Evolutionary conservation across 495 filamentous ascomycete species (phyloP).

Genomic region (Halenospora varia): DNA sequence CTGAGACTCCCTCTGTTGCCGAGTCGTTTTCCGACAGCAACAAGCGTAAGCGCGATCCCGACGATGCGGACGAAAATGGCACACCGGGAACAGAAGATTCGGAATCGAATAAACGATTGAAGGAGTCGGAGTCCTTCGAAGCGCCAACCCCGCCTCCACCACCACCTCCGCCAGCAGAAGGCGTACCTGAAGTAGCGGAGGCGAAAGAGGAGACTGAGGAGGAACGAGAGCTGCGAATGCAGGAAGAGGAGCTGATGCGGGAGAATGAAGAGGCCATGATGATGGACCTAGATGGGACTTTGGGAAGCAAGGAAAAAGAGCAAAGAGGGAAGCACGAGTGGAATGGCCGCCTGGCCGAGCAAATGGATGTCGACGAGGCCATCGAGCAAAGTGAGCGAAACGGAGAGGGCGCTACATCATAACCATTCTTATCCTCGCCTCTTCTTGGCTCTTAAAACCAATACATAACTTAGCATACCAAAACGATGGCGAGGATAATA

Average conservation of each 20-base stretch:
- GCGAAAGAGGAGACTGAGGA: slow-evolving; percentile 20
- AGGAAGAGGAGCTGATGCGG: slow-evolving; percentile 24
- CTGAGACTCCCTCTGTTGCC: slow-evolving; percentile 1
- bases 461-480: no score
- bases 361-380: not conserved
- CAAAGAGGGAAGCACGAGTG: not conserved
- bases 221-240: slow-evolving; percentile 16
- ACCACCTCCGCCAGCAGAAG: slow-evolving; percentile 21
- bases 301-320: not conserved
- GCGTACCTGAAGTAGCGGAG: slow-evolving; percentile 7
- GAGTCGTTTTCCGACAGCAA: slow-evolving; percentile 34
- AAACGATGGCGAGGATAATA: no score
- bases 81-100: slow-evolving; percentile 28
- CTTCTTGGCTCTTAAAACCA: no score
- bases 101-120: slow-evolving; percentile 40
- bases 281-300: slow-evolving; percentile 17
- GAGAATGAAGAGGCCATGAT: slow-evolving; percentile 26
- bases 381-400: no score
- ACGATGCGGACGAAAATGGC: slow-evolving; percentile 32
- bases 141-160: slow-evolving; percentile 22
- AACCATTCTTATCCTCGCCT: no score
- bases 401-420: no score
- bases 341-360: not conserved
- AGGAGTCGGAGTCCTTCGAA: slow-evolving; percentile 28
- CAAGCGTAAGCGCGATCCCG: slow-evolving; percentile 67